A percentile compares a stretch with the other conserved stretches of the same genome.
Evolutionary conservation across 1,284 basidiomycete species (phyloP).

Genomic region (Microbotryum saponariae): DNA sequence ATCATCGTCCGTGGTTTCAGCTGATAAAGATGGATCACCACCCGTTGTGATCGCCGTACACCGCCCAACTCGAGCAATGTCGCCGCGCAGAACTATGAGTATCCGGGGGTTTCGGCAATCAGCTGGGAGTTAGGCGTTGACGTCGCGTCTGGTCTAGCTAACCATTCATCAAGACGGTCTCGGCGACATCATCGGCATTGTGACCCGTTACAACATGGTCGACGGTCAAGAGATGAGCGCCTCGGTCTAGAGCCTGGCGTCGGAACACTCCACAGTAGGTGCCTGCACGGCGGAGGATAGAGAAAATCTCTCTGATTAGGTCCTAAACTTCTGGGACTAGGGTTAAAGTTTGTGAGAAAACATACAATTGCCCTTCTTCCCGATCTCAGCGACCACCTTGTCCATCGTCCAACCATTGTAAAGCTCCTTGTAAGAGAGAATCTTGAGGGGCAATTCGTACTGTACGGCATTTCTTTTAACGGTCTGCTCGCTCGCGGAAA

Average conservation of each 20-base stretch:
- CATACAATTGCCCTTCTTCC: slow-evolving; percentile 89
- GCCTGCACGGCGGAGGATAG: slow-evolving; percentile 38
- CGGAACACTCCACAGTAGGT: slow-evolving; percentile 98
- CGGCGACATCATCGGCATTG: slow-evolving; percentile 97
- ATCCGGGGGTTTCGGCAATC: not conserved
- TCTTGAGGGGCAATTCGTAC: slow-evolving; percentile 91
- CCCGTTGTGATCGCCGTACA: slow-evolving; percentile 92
- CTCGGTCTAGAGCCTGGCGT: slow-evolving; percentile 89
- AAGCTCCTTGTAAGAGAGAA: slow-evolving; percentile 88
- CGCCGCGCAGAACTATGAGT: slow-evolving; percentile 80
- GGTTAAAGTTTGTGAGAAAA: too few relatives aligned
- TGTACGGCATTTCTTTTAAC: slow-evolving; percentile 96
- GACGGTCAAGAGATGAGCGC: slow-evolving; percentile 77
- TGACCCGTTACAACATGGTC: slow-evolving; percentile 99
- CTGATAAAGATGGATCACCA: slow-evolving; percentile 43
- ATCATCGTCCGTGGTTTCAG: slow-evolving; percentile 12
- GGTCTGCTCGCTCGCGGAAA: slow-evolving; percentile 51
- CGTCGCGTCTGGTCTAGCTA: slow-evolving; percentile 37
- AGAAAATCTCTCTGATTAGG: too few relatives aligned
- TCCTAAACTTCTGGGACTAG: too few relatives aligned
- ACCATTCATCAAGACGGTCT: slow-evolving; percentile 99
- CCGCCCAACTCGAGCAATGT: slow-evolving; percentile 85
- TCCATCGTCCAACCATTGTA: slow-evolving; percentile 99
- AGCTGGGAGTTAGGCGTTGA: not conserved
- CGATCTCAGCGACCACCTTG: slow-evolving; percentile 82